Evolutionary conservation across 2,329 filamentous ascomycete genomes (phyloP).

Genomic region (Apiospora marii): DNA sequence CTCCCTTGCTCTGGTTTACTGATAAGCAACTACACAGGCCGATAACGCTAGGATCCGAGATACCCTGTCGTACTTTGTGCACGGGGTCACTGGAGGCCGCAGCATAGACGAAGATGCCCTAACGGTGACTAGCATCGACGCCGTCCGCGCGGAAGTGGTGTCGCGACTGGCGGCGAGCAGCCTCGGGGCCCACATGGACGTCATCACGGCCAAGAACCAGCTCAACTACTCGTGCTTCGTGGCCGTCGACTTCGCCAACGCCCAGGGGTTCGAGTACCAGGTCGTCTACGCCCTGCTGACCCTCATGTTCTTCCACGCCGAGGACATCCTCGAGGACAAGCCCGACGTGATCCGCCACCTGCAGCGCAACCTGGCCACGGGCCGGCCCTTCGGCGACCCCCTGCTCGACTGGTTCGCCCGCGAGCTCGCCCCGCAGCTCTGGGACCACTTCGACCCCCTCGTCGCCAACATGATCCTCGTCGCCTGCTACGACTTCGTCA

Average conservation of each 20-base stretch:
- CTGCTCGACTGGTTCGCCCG: constrained; percentile 27
- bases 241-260: constrained; percentile 26
- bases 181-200: constrained; percentile 22
- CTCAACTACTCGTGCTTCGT: constrained; percentile 25
- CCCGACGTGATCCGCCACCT: constrained; percentile 20
- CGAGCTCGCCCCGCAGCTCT: constrained; percentile 26
- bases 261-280: constrained; percentile 28
- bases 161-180: neutral
- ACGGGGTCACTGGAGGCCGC: constrained; percentile 24
- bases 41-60: constrained; percentile 22
- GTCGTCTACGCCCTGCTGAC: constrained; percentile 26
- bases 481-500: constrained; percentile 28
- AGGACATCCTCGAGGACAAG: constrained; percentile 28
- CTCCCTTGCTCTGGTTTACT: neutral
- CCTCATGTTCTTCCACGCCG: constrained; percentile 28
- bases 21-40: neutral
- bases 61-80: constrained; percentile 26
- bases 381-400: constrained; percentile 24
- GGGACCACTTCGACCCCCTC: constrained; percentile 27
- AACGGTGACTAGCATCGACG: constrained; percentile 23
- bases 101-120: constrained; percentile 26
- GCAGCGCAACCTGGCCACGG: constrained; percentile 22
- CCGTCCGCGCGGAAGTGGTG: neutral
- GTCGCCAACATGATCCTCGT: constrained; percentile 29
- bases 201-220: constrained; percentile 27